Conservation (phyloP, 164 flowering plant genomes). For the Aristolochia contorta region DNA sequence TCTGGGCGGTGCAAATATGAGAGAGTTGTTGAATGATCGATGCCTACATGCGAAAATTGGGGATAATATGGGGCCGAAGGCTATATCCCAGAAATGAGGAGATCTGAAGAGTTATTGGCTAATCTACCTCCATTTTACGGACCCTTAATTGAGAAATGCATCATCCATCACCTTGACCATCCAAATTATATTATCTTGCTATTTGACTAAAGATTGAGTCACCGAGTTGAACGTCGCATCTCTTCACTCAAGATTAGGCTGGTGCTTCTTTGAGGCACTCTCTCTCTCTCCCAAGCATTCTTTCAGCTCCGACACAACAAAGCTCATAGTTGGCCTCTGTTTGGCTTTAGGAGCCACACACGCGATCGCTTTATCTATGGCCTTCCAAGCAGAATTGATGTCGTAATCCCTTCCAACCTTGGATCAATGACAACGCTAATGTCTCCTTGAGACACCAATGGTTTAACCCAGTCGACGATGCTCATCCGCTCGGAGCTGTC, state of each 20-base stretch:
- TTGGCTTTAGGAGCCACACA: conserved; percentile 20
- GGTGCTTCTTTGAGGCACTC: not conserved
- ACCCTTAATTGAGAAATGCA: no score
- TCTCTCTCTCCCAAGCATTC: not conserved
- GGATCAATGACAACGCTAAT: conserved; percentile 28
- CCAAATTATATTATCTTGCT: not conserved
- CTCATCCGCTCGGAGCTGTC: conserved; percentile 8
- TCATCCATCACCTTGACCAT: no score
- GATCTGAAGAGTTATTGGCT: no score
- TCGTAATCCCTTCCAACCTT: conserved; percentile 21
- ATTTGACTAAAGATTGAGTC: not conserved
- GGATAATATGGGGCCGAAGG: no score
- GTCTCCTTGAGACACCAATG: conserved; percentile 29
- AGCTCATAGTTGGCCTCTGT: conserved; percentile 31
- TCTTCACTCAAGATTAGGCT: not conserved
- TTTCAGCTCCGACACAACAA: conserved; percentile 11
- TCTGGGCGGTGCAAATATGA: no score
- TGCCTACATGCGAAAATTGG: no score
- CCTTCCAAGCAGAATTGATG: conserved; percentile 33
- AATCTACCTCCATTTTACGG: no score
- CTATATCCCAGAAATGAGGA: no score
- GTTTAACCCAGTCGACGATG: conserved; percentile 25
- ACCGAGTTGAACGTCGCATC: not conserved
- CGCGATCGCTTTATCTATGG: conserved; percentile 33
- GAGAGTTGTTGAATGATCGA: no score